A percentile compares a stretch with the other conserved stretches of the same genome.
Evolutionary conservation across 2,329 filamentous ascomycete species (phyloP).

Genomic region (Cladophialophora immunda): DNA sequence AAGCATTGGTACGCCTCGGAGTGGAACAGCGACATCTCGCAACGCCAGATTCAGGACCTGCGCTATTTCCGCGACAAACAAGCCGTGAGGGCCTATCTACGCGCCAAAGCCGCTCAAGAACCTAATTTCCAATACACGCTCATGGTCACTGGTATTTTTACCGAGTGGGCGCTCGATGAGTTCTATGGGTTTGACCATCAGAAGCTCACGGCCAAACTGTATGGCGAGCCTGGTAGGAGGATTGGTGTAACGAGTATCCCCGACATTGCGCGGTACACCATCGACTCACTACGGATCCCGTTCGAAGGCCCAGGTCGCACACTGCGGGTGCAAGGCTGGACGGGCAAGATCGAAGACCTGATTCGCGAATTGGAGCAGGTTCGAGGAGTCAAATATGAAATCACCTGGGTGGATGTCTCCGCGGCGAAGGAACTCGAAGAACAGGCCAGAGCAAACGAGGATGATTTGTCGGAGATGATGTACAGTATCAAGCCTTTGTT

Average conservation of each 20-base stretch:
- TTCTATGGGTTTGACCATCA: constrained; percentile 26
- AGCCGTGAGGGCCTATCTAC: constrained; percentile 18
- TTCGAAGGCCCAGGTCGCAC: constrained; percentile 20
- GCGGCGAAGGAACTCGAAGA: constrained; percentile 24
- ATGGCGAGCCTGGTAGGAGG: constrained; percentile 18
- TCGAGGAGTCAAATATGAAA: constrained; percentile 12
- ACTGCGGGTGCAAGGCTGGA: constrained; percentile 29
- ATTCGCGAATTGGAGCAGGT: constrained; percentile 20
- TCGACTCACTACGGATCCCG: constrained; percentile 18
- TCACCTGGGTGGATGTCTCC: constrained; percentile 18
- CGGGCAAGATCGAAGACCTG: constrained; percentile 24
- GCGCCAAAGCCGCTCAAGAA: constrained; percentile 13
- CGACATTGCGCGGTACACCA: constrained; percentile 23
- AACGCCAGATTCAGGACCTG: constrained; percentile 22
- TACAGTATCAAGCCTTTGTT: constrained; percentile 28
- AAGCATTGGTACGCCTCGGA: constrained; percentile 54
- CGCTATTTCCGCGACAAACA: constrained; percentile 29
- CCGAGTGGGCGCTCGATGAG: constrained; percentile 21
- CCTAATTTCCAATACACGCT: constrained; percentile 24
- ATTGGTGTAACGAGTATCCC: constrained; percentile 28
- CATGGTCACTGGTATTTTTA: constrained; percentile 27
- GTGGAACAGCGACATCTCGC: constrained; percentile 28
- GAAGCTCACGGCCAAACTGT: constrained; percentile 16
- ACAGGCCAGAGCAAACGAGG: constrained; percentile 20
- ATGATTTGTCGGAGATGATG: constrained; percentile 24